Base-by-base conservation (phyloP, 176 grass and related monocot genomes). In the Hsuehochloa calcarea region DNA sequence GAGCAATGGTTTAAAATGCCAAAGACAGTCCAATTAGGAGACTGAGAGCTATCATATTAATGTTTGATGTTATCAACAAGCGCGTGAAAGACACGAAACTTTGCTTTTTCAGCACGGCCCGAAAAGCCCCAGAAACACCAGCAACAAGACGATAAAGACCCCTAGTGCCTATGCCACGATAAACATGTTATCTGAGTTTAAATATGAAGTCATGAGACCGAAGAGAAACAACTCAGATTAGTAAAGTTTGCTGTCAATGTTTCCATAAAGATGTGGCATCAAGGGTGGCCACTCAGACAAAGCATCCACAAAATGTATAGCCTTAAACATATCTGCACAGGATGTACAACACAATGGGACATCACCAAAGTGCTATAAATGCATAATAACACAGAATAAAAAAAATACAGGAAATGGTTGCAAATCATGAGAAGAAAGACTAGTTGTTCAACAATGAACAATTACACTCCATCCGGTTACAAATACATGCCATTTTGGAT, bases 231-330 rank as follows among this genome's bases (percentile, higher is more conserved):
- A 10, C 39, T 65, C 23, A 34, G 4, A 61, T 61, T 5, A 43
- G 41, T 35, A 65, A 54, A 41, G 14, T 49, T 12, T 75, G 1
- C 7, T 75, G 45, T 15, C 14, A 43, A 52, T 56, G 65, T 40
- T 54, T 70, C 47, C 22, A 70, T 29, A 26, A 64, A 68, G 49
- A 55, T 20, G 5, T 70, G 50, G 37, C 79, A 81, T 81, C 65
- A 39, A 45, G 20, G 68, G 20, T 44, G 58, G 58, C 22, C 39
- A 19, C 64, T 55, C 63, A 41, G 63, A 56, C 2, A 72, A 71
- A 71, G 40, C 68, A 82, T 29, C 22, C 37, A 58, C 47, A 81
- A 81, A 81, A 43, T 71, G 66, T n/a, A 45, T 69, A 43, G 23
- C 79, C 35, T 27, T 43, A 38, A 63, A 45, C 58, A 79, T 34